phyloP scores from a whole-genome alignment of 805 yeast genomes.

The Ogataea nitratoaversa region DNA sequence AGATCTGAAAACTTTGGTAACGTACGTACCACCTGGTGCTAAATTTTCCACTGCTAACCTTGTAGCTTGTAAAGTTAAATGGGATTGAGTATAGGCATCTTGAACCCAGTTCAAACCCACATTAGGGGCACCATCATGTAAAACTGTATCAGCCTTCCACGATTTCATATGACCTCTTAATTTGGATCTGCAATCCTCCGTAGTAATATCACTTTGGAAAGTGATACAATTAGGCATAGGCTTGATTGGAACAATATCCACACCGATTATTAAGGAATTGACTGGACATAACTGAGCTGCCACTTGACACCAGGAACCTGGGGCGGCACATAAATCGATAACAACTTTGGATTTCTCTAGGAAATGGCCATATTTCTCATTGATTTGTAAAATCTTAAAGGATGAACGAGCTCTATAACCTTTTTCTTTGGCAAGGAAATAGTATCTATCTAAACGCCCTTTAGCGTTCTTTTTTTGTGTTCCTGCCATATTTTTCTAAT shows the following conservation, averaged over 20 bases:
- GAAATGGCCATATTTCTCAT: constrained; percentile 95
- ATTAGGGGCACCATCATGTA: constrained; percentile 99
- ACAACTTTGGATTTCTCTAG: constrained; percentile 92
- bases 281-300: constrained; percentile 92
- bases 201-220: constrained; percentile 95
- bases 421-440: constrained; percentile 92
- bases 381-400: constrained; percentile 89
- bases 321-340: constrained; percentile 97
- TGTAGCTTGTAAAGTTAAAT: constrained; percentile 88
- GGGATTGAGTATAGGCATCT: constrained; percentile 98
- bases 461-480: constrained; percentile 94
- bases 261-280: constrained; percentile 92
- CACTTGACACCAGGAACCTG: constrained; percentile 99
- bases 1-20: constrained; percentile 96
- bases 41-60: constrained; percentile 92
- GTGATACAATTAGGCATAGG: constrained; percentile 93
- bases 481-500: constrained; percentile 40
- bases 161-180: constrained; percentile 95
- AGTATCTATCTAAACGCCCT: constrained; percentile 99
- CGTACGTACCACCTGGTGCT: constrained; percentile 88
- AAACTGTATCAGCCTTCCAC: constrained; percentile 97
- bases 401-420: constrained; percentile 99
- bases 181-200: constrained; percentile 94
- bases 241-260: constrained; percentile 97
- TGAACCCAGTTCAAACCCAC: constrained; percentile 99